Evolutionary conservation across 139 green algal species (phyloP), one percentile per base, ranked within the genome.

Genomic region (Nannochloris sp.): DNA sequence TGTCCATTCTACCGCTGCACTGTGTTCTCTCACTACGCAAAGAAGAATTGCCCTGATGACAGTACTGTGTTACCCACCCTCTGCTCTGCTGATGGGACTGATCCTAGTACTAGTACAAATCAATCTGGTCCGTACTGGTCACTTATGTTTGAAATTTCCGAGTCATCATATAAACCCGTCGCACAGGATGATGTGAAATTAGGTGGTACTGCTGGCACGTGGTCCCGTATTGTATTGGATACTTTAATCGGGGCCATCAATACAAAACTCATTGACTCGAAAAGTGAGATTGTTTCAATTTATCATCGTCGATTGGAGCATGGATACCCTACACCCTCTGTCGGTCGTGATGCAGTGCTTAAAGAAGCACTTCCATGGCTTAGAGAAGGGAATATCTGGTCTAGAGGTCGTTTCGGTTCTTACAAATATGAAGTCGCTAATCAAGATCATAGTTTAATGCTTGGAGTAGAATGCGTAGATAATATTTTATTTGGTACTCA

Each of bases 361-460:
- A 70, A 82, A n/a, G 59, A 93, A 75, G 90, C 90, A 14, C 78
- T 94, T 74, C 90, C 90, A 2, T 90, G 76, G 78, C 83, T 96
- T 68, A 73, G 82, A 64, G 53, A 87, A 70, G 47, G 71, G n/a
- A 74, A 76, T 78, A 90, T 95, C 60, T 95, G 90, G 90, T 87
- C 75, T 57, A 72, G 89, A 19, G 89, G 89, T 7, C 76, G 89
- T 53, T 96, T 96, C 65, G 89, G 89, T 57, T 79, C 73, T 60
- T 96, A 92, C 75, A 95, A 94, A 83, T 96, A 96, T 71, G 89
- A 96, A 80, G 86, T 95, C 7, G 88, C 78, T 65, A 91, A 93
- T 78, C 89, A 96, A 74, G 89, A 96, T 81, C 88, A 95, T 80
- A 84, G 68, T 32, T 61, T 93, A 38, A 92, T 94, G 87, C 84